phyloP scores from a whole-genome alignment of 2,329 filamentous ascomycete genomes.

The Aspergillus carbonarius region DNA sequence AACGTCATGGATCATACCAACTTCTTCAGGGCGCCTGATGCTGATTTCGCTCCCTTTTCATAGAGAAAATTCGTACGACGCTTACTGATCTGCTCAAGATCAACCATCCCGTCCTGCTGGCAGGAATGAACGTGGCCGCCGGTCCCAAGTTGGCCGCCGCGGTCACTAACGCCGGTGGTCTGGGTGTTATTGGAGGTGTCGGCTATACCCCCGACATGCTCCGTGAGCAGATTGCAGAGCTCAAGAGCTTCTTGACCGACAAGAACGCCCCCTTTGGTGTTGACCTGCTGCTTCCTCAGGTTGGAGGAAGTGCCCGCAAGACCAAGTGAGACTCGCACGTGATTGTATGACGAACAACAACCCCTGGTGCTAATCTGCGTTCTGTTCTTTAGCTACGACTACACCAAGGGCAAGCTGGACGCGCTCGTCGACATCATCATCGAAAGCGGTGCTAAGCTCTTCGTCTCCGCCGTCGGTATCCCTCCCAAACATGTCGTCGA shows the following conservation, averaged over 20 bases:
- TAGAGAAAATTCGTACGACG: constrained; percentile 86
- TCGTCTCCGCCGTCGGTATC: constrained; percentile 95
- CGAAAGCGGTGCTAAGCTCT: constrained; percentile 83
- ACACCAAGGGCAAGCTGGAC: constrained; percentile 97
- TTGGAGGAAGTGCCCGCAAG: constrained; percentile 90
- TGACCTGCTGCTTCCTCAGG: constrained; percentile 77
- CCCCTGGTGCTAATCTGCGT: constrained; percentile 10
- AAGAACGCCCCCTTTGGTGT: constrained; percentile 26
- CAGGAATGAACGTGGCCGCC: constrained; percentile 98
- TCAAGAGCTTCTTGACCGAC: constrained; percentile 59
- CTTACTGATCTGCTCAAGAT: constrained; percentile 97
- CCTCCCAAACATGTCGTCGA: constrained; percentile 88
- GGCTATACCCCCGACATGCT: constrained; percentile 97
- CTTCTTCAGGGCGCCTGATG: not conserved
- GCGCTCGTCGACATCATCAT: constrained; percentile 91
- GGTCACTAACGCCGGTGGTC: constrained; percentile 92
- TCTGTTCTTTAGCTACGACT: constrained; percentile 74
- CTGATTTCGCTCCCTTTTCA: not conserved
- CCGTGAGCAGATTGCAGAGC: constrained; percentile 86
- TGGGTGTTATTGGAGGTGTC: constrained; percentile 91
- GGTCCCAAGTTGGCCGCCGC: constrained; percentile 94
- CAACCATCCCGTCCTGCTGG: constrained; percentile 92
- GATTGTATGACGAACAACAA: constrained; percentile 3
- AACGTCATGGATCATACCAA: constrained; percentile 20
- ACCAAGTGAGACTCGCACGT: constrained; percentile 65